Evolutionary conservation across 2,329 filamentous ascomycete genomes (phyloP), one percentile per base, ranked within the genome.

Genomic region (Cladophialophora yegresii): DNA sequence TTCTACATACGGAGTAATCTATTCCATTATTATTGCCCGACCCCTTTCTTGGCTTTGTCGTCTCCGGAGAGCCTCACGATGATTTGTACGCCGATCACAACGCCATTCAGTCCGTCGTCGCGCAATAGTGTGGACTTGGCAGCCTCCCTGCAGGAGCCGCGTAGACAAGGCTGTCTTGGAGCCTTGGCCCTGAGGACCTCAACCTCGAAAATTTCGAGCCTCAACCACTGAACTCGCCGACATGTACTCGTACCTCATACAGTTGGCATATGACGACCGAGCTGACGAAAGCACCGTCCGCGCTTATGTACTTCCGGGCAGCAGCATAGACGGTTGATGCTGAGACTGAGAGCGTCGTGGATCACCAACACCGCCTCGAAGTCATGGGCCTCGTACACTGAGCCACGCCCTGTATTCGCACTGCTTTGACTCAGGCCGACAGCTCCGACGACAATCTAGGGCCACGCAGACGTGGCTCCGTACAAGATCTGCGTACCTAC

Each of bases 101-200:
- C 33, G 23, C 30, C 57, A 16, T 53, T 40, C 51, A 13, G 54
- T 32, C 23, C n/a, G 59, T 22, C 16, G 12, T 20, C 28, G 33
- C 20, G 26, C 57, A 45, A 47, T 57, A 58, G 49, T 28, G 30
- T 28, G 22, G 40, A 33, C 53, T 51, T 61, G 62, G 36, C 63
- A 56, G 47, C 23, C 36, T 22, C 51, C 23, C 36, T 22, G 28
- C 43, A 28, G 20, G 32, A 16, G 56, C 49, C 36, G 23, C 40
- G 57, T 49, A 53, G 57, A 61, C 64, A 43, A 68, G 66, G 63
- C 66, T 68, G 63, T n/a, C 49, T 56, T 56, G 53, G 28, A 68
- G 63, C 66, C 66, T 68, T 68, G 66, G 61, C 66, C 40, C 13
- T 13, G 55, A 57, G 33, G 63, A 59, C 30, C 43, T 54, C 49